phyloP scores from a whole-genome alignment of 768 basidiomycete genomes.

The Leucocoprinus birnbaumii region DNA sequence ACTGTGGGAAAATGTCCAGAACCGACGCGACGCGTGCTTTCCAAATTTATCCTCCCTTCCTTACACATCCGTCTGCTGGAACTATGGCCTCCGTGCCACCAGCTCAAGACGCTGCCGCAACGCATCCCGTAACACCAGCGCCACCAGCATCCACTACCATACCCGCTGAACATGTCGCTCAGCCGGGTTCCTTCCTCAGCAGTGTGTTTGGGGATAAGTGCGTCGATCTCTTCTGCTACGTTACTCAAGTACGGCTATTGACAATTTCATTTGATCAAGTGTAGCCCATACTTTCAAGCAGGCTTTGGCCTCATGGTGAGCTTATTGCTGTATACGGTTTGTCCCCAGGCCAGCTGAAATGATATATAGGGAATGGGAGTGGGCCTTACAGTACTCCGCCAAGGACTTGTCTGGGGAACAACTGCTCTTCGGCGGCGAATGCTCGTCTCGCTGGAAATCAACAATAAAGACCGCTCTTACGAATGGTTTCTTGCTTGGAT shows the following conservation, averaged over 20 bases:
- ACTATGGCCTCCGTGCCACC: background rate
- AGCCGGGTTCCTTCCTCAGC: conserved; percentile 27
- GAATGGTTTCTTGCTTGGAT: conserved; percentile 98
- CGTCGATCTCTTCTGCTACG: conserved; percentile 26
- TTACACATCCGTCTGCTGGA: background rate
- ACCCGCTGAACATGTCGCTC: conserved; percentile 14
- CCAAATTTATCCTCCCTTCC: conserved; percentile 4
- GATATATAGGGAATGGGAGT: conserved; percentile 81
- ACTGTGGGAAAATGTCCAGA: background rate
- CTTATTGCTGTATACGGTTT: conserved; percentile 3
- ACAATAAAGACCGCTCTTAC: conserved; percentile 92
- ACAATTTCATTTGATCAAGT: conserved; percentile 30
- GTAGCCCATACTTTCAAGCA: conserved; percentile 95
- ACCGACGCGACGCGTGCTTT: conserved; percentile 19
- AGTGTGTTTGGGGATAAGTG: conserved; percentile 64
- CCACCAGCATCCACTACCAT: conserved; percentile 5
- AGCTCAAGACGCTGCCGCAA: background rate
- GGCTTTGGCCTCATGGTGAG: conserved; percentile 95
- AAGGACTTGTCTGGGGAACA: conserved; percentile 64
- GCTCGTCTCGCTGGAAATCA: conserved; percentile 94
- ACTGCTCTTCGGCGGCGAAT: conserved; percentile 82
- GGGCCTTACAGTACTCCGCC: conserved; percentile 71
- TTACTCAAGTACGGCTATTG: conserved; percentile 4
- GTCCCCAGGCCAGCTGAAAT: conserved; percentile 5
- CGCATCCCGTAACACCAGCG: conserved; percentile 9